phyloP scores from a whole-genome alignment of 2,329 filamentous ascomycete genomes.

The Aspergillus neotritici region DNA sequence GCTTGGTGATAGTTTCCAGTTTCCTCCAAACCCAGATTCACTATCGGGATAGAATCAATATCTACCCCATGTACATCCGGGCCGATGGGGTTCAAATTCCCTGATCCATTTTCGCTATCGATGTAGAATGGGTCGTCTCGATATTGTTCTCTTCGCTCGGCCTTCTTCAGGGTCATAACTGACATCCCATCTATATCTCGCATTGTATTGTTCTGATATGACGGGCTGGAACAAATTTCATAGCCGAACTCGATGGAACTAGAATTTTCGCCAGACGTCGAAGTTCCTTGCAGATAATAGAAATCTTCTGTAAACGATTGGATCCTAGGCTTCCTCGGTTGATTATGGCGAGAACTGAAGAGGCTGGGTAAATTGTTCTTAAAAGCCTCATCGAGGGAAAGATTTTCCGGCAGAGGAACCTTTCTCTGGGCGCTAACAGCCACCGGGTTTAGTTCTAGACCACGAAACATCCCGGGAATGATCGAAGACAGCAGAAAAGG shows the following conservation, averaged over 20 bases:
- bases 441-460: constrained; percentile 87
- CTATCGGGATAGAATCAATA: constrained; percentile 91
- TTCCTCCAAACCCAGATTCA: constrained; percentile 75
- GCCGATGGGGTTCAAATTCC: constrained; percentile 45
- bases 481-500: constrained; percentile 85
- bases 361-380: constrained; percentile 67
- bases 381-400: constrained; percentile 78
- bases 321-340: constrained; percentile 44
- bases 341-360: constrained; percentile 52
- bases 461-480: constrained; percentile 79
- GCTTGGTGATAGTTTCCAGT: constrained; percentile 24
- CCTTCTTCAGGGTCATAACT: constrained; percentile 66
- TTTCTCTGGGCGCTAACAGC: constrained; percentile 76
- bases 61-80: constrained; percentile 76
- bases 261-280: constrained; percentile 14
- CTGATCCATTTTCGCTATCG: constrained; percentile 44
- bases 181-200: constrained; percentile 61
- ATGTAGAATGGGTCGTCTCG: constrained; percentile 97
- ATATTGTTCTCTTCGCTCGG: constrained; percentile 74
- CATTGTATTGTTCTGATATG: constrained; percentile 32
- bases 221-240: constrained; percentile 22
- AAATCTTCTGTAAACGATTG: constrained; percentile 38
- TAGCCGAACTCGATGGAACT: constrained; percentile 16
- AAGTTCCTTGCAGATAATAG: constrained; percentile 33
- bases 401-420: constrained; percentile 68